Evolutionary conservation across 1,139 yeast species (phyloP), one percentile per base, ranked within the genome.

Genomic region (Scheffersomyces parashehatae): DNA sequence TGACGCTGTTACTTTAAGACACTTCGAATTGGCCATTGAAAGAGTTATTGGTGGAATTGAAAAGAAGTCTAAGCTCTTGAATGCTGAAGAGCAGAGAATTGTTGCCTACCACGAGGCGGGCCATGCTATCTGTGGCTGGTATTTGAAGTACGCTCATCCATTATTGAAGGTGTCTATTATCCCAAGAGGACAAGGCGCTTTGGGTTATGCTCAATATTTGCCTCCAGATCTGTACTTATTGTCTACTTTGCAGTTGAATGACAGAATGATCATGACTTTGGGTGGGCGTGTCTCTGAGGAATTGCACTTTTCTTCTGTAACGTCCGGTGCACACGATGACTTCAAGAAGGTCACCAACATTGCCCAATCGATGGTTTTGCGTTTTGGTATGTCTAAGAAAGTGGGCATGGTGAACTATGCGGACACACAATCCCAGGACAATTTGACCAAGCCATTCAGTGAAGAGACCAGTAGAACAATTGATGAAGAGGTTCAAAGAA

Each of bases 41-140:
- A 83, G 99, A 62, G 97, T 91, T 31, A 89, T 91, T 70, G 98
- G 97, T 7, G 99, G 99, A 34, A 71, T 93, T 49, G 99, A 93
- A 65, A 88, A 88, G 73, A 91, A 91, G 64, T 81, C 95, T 3
- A 83, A 88, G 58, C 83, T 93, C 9, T 73, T 93, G 51, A 82
- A 87, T 28, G 83, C 86, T 5, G 93, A 87, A 47, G 97, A 93
- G 66, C 88, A 89, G 66, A 82, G 73, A 50, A 82, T 89, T 39
- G 97, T 93, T 45, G 99, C 99, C 0, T 95, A 88, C 61, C 99
- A 93, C 62, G 99, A 93, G 68, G 99, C 99, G 2, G 99, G 99
- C 0, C 99, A 93, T 66, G 99, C 99, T 4, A 83, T 93, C 47
- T 91, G 98, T 68, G 99, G 99, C 10, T 93, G 99, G 99, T 90